phyloP scores from a whole-genome alignment of 1,284 basidiomycete species.

The Ustilago hordei region DNA sequence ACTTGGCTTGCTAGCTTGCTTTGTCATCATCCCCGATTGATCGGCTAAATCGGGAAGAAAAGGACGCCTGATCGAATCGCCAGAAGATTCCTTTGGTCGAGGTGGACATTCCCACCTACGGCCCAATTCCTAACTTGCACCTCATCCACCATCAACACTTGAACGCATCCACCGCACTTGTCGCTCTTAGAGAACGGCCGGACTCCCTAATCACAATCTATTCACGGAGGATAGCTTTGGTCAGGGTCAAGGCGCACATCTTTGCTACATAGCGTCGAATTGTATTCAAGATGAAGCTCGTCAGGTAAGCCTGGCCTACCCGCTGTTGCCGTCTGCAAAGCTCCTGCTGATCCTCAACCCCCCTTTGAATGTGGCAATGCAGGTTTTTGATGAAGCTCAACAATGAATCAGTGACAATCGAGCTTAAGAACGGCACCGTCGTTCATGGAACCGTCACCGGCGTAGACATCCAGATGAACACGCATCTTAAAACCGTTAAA shows the following conservation, averaged over 20 bases:
- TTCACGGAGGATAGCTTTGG: not conserved
- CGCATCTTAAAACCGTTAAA: constrained; percentile 95
- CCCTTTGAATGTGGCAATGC: constrained; percentile 11
- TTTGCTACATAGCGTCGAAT: not conserved
- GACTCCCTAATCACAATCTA: constrained; percentile 39
- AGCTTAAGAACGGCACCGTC: constrained; percentile 96
- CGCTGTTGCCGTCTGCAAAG: too few species aligned
- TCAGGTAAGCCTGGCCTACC: constrained; percentile 51
- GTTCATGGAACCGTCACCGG: constrained; percentile 96
- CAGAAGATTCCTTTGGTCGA: not conserved
- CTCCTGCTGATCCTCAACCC: not conserved
- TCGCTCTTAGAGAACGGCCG: constrained; percentile 12
- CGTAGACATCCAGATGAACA: constrained; percentile 80
- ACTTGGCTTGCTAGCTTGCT: not conserved
- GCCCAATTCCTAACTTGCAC: not conserved
- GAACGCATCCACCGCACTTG: not conserved
- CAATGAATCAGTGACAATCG: constrained; percentile 98
- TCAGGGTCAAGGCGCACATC: constrained; percentile 48
- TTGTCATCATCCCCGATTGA: not conserved
- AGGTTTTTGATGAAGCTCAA: constrained; percentile 99
- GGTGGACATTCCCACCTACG: too few species aligned
- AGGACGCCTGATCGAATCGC: not conserved
- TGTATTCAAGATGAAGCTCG: constrained; percentile 66
- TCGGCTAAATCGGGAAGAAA: not conserved
- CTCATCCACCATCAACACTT: constrained; percentile 2